Conservation (phyloP, 2,329 filamentous ascomycete genomes). For the Diplodia corticola region DNA sequence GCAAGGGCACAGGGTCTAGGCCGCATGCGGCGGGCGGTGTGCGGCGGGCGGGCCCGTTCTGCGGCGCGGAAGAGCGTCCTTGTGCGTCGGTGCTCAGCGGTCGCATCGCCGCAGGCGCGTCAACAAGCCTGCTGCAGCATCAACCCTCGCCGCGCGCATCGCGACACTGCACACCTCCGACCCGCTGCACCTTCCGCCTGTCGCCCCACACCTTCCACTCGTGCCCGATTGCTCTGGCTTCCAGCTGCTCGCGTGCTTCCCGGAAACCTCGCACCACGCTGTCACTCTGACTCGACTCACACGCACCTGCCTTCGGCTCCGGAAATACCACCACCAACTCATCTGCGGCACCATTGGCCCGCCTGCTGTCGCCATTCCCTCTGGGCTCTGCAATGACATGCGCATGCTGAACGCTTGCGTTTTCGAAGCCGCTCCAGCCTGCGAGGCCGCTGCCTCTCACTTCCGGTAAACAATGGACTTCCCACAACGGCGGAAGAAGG, state of each 20-base stretch:
- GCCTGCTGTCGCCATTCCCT: neutral
- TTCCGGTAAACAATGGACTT: constrained; percentile 19
- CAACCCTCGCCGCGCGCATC: neutral
- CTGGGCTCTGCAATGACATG: neutral
- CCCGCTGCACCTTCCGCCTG: neutral
- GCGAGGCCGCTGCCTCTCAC: neutral
- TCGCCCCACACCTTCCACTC: neutral
- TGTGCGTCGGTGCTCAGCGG: neutral
- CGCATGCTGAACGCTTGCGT: neutral
- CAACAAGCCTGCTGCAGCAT: constrained; percentile 5
- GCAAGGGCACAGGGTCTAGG: constrained; percentile 22
- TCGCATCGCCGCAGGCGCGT: constrained; percentile 10
- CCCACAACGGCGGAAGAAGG: constrained; percentile 38
- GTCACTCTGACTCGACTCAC: neutral
- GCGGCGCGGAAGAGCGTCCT: constrained; percentile 2
- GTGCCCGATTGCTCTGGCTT: neutral
- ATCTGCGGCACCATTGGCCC: neutral
- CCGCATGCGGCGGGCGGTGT: constrained; percentile 29
- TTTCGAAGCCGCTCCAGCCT: neutral
- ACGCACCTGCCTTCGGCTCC: neutral
- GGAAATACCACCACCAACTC: neutral
- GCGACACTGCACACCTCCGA: neutral
- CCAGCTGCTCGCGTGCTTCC: neutral
- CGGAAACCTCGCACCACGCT: neutral
- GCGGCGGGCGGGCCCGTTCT: neutral